Evolutionary conservation across 495 filamentous ascomycete species (phyloP).

Genomic region (Lepraria neglecta): DNA sequence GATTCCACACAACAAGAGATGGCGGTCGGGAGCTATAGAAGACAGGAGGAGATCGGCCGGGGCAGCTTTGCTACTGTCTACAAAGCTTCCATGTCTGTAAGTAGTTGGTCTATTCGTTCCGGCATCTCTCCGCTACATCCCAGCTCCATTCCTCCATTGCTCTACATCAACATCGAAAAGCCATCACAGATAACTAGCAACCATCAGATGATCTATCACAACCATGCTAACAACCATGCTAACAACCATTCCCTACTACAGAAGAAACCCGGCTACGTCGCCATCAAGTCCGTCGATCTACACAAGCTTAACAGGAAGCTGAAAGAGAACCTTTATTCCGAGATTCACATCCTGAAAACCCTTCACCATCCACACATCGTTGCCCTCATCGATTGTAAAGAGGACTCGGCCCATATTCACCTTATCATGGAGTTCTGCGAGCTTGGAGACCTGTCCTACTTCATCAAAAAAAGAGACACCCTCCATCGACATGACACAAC

Average conservation of each 20-base stretch:
- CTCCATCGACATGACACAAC: conserved; percentile 69
- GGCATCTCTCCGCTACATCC: background rate
- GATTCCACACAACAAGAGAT: conserved; percentile 48
- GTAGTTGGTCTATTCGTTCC: conserved; percentile 30
- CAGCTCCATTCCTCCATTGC: conserved; percentile 1
- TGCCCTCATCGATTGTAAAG: conserved; percentile 85
- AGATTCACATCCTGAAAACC: conserved; percentile 88
- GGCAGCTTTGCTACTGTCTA: conserved; percentile 96
- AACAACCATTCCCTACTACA: conserved; percentile 34
- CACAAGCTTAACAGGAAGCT: conserved; percentile 88
- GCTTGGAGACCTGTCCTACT: conserved; percentile 83
- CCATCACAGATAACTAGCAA: background rate
- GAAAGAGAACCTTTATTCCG: conserved; percentile 88
- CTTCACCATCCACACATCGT: conserved; percentile 96
- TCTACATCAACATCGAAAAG: background rate
- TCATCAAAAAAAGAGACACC: conserved; percentile 87
- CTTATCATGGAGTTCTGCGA: conserved; percentile 98
- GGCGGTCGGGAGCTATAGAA: conserved; percentile 67
- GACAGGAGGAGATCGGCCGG: conserved; percentile 81
- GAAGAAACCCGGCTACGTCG: conserved; percentile 65
- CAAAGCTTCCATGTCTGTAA: conserved; percentile 74
- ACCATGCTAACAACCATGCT: conserved; percentile 41
- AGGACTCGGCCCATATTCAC: conserved; percentile 81
- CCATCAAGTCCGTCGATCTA: conserved; percentile 92
- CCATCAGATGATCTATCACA: background rate